Evolutionary conservation across 495 filamentous ascomycete species (phyloP).

Genomic region (Xylaria longipes): DNA sequence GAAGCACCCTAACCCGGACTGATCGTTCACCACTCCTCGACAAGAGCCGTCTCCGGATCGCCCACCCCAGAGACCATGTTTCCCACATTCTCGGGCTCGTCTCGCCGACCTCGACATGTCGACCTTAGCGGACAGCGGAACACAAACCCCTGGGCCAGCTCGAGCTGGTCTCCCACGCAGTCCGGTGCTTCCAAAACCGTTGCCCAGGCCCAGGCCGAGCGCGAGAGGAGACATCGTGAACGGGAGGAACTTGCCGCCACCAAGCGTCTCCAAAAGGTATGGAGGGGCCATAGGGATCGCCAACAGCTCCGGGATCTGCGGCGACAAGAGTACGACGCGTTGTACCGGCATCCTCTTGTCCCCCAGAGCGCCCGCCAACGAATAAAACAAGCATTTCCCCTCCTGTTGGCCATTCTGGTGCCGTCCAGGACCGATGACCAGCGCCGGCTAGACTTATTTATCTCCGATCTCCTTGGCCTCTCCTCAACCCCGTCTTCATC

Average conservation of each 20-base stretch:
- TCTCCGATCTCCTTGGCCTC: constrained; percentile 42
- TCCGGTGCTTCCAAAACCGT: constrained; percentile 76
- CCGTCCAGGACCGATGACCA: constrained; percentile 41
- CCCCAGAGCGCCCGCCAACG: constrained; percentile 31
- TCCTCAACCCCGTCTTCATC: constrained; percentile 22
- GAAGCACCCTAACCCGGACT: not conserved
- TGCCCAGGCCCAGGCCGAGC: constrained; percentile 84
- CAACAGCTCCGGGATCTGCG: constrained; percentile 61
- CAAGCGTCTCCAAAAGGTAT: constrained; percentile 76
- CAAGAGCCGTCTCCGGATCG: not conserved
- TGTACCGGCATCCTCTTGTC: constrained; percentile 37
- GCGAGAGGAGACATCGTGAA: constrained; percentile 79
- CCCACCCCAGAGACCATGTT: constrained; percentile 68
- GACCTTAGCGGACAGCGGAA: constrained; percentile 86
- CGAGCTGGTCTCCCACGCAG: constrained; percentile 51
- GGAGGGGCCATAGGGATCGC: constrained; percentile 78
- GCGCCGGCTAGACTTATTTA: constrained; percentile 43
- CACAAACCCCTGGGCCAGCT: constrained; percentile 73
- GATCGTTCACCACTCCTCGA: not conserved
- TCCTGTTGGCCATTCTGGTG: constrained; percentile 45
- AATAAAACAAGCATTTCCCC: constrained; percentile 40
- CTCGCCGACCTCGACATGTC: constrained; percentile 85
- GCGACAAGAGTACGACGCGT: constrained; percentile 72
- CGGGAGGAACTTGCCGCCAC: constrained; percentile 77
- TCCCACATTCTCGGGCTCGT: constrained; percentile 85